phyloP scores from a whole-genome alignment of 1,284 basidiomycete genomes.

The Sporisorium graminicola region DNA sequence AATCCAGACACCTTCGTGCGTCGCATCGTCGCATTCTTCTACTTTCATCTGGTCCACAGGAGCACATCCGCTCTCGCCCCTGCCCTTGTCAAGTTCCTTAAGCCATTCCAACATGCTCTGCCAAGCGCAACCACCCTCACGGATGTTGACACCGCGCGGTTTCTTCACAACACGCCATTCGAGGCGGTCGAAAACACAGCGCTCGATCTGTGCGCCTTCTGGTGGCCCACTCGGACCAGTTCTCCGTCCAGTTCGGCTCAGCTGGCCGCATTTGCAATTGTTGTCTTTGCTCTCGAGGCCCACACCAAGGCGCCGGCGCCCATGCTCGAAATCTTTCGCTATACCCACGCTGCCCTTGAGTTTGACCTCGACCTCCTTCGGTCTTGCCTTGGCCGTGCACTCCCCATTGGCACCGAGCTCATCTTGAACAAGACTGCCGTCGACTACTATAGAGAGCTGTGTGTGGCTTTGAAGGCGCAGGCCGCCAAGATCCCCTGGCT shows the following conservation, averaged over 20 bases:
- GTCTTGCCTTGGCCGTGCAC: neutral
- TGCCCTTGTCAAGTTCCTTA: conserved; percentile 18
- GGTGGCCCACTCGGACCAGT: conserved; percentile 29
- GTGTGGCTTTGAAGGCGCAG: conserved; percentile 7
- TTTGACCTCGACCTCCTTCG: neutral
- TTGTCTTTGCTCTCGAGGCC: conserved; percentile 39
- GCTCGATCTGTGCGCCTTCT: conserved; percentile 39
- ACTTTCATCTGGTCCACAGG: neutral
- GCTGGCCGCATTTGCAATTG: conserved; percentile 29
- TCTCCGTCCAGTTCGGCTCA: neutral
- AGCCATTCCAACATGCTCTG: neutral
- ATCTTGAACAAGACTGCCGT: conserved; percentile 9
- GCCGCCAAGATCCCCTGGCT: conserved; percentile 38
- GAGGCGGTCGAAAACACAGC: conserved; percentile 34
- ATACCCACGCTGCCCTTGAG: conserved; percentile 13
- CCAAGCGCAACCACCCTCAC: neutral
- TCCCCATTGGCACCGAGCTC: neutral
- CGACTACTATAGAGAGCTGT: conserved; percentile 20
- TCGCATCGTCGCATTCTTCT: conserved; percentile 35
- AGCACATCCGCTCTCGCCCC: neutral
- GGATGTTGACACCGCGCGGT: neutral
- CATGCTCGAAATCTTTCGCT: conserved; percentile 23
- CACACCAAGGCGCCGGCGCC: conserved; percentile 23
- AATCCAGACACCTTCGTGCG: conserved; percentile 30
- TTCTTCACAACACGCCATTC: conserved; percentile 14